Base-by-base conservation (phyloP, 1,284 basidiomycete genomes). In the Ustilago sp. region DNA sequence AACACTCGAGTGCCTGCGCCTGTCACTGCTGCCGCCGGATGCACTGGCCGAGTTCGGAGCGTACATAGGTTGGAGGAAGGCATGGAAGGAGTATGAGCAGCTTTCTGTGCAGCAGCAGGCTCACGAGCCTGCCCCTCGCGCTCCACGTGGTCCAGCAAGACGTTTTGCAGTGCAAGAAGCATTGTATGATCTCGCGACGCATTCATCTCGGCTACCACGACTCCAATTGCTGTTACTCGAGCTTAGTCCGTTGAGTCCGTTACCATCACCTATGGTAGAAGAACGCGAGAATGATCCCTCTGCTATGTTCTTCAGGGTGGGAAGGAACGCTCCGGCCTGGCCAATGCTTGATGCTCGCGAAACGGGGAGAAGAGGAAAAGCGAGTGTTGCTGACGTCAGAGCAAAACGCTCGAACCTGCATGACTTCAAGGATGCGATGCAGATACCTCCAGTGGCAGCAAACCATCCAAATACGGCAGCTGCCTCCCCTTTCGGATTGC, bases 91-190 rank as follows among this genome's bases (percentile, higher is more conserved):
- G 47, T 70, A 66, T 41, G 72, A 74, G 57, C 47, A 60, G 45
- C 51, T 74, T 19, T 19, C 67, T 7, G 23, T 66, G 4, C 71
- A 64, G 45, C 55, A 60, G 9, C 65, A 74, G 23, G 67, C 60
- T 9, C 67, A 58, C 3, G 53, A 61, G 28, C 61, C 60, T 7
- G 64, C 73, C 13, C 73, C 73, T 8, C 56, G 73, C 0, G 67
- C 73, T n/a, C 73, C 73, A 19, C 68, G 54, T 8, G 67, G 63
- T 0, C 73, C 73, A 32, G 67, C 68, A 31, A 63, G 73, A 50
- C 38, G 73, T 9, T 75, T 75, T 13, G 73, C 73, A 0, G 73
- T 69, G 2, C 73, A 75, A 31, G 73, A 75, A 50, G 73, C 73
- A 13, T 51, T 75, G 12, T 71, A 75, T 51, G 64, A 70, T 31